Percentiles rank a stretch among this genome's conserved stretches.
These are phyloP conservation scores for Helotiales sp. DNA, from an alignment of 2,329 filamentous ascomycete genomes.

Conservation along the genomic window DNA sequence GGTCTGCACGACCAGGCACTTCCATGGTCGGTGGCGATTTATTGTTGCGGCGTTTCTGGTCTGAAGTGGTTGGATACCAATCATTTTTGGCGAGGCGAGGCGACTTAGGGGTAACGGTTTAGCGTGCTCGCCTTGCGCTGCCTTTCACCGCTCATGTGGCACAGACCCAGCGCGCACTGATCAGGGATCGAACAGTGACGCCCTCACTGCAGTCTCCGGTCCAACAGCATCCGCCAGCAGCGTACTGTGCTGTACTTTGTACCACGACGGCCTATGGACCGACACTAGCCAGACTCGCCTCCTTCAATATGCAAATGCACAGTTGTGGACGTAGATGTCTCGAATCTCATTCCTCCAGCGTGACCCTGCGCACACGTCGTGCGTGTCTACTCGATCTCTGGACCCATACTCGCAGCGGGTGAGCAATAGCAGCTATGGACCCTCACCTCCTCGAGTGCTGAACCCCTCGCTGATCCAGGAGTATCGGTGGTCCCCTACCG, in stretches of 20 bases:
- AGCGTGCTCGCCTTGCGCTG: background rate
- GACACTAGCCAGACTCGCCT: too few species aligned
- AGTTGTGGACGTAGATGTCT: too few species aligned
- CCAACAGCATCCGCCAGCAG: background rate
- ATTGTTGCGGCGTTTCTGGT: background rate
- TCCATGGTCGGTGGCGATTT: background rate
- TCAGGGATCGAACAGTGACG: background rate
- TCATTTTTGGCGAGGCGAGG: background rate
- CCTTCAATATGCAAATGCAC: too few species aligned
- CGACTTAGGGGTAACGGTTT: background rate
- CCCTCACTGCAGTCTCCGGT: background rate
- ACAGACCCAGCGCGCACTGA: background rate
- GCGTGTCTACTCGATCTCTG: background rate
- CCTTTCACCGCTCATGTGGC: constrained; percentile 1
- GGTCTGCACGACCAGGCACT: background rate
- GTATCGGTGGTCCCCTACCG: background rate
- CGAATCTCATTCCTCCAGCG: background rate
- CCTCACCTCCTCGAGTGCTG: background rate
- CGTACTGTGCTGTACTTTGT: too few species aligned
- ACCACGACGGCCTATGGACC: too few species aligned
- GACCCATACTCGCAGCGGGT: background rate
- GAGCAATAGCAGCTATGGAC: background rate
- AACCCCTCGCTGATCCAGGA: background rate
- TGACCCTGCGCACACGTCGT: background rate
- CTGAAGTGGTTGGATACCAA: constrained; percentile 4